A percentile compares a stretch with the other conserved stretches of the same genome.
phyloP scores from a whole-genome alignment of 139 green algal species.

The Chlamydomonas sphaeroides region DNA sequence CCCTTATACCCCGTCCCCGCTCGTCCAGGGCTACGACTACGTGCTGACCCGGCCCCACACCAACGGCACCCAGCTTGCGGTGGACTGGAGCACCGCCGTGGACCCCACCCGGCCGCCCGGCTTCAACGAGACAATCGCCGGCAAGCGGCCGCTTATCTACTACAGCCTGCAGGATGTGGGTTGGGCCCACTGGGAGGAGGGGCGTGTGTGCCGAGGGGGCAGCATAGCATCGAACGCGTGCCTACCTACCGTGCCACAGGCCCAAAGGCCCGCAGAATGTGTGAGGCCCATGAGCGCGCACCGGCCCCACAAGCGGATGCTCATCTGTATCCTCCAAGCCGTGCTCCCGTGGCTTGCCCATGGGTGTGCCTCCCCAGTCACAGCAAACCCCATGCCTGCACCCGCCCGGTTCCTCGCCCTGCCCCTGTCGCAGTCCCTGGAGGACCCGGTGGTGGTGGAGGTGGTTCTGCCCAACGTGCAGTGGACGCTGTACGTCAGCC shows the following conservation, averaged over 20 bases:
- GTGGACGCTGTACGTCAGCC: constrained; percentile 41
- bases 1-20: too few species aligned
- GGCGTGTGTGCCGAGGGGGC: too few species aligned
- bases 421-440: not conserved
- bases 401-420: not conserved
- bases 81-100: constrained; percentile 8
- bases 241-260: too few species aligned
- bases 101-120: constrained; percentile 18
- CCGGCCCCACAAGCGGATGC: too few species aligned
- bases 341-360: too few species aligned
- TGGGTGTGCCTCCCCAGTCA: too few species aligned
- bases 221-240: too few species aligned
- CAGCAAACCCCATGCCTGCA: too few species aligned
- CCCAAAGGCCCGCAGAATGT: too few species aligned
- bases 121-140: not conserved
- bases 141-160: constrained; percentile 28
- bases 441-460: constrained; percentile 4
- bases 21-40: constrained; percentile 11
- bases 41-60: constrained; percentile 10
- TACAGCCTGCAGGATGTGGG: constrained; percentile 2
- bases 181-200: too few species aligned
- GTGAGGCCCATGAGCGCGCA: too few species aligned
- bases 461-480: constrained; percentile 36
- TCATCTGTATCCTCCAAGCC: too few species aligned
- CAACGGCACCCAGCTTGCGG: constrained; percentile 8